Base-by-base conservation (phyloP, 2,329 filamentous ascomycete species). In the Botryotinia narcissicola region DNA sequence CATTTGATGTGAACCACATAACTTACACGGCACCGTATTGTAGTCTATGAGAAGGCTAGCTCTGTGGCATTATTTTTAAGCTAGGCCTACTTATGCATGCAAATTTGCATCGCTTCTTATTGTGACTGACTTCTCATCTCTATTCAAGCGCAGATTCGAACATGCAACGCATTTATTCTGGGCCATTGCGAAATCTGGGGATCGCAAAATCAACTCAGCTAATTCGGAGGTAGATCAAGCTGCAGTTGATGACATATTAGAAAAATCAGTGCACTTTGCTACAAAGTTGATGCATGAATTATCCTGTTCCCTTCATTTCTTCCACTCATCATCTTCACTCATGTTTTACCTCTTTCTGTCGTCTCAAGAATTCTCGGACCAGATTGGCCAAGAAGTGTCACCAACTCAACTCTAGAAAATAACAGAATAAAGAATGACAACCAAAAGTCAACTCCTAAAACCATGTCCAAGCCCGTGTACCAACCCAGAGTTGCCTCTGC, bases 21-120 rank as follows among this genome's bases (percentile, higher is more conserved):
- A n/a, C 10, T 10, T 51, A 7, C 1, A 14, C 1, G 2, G 10
- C 1, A n/a, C 48, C 4, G 48, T n/a, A 51, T 10, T 51, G 5
- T n/a, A 51, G 10, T 51, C 22, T 51, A 51, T 51, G 10, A n/a
- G 10, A n/a, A 51, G 9, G 9, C 9, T 18, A 48, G 22, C 3
- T 4, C 46, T 25, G 1, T 48, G 9, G 1, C 1, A 8, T 1
- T 48, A 12, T 48, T 22, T 0, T 25, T 48, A 48, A 3, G 0
- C 22, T 48, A 48, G 22, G 9, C 46, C 12, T 25, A 3, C 10
- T 25, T 5, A 12, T 25, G 22, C 22, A n/a, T 51, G 4, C 22
- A 51, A 25, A 51, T n/a, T 51, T 51, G 2, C 10, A 25, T 51
- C 22, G 4, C 0, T n/a, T 51, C 10, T 51, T 51, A 1, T 51